phyloP scores from a whole-genome alignment of 257 asterid genomes.

The Galeopsis tetrahit region DNA sequence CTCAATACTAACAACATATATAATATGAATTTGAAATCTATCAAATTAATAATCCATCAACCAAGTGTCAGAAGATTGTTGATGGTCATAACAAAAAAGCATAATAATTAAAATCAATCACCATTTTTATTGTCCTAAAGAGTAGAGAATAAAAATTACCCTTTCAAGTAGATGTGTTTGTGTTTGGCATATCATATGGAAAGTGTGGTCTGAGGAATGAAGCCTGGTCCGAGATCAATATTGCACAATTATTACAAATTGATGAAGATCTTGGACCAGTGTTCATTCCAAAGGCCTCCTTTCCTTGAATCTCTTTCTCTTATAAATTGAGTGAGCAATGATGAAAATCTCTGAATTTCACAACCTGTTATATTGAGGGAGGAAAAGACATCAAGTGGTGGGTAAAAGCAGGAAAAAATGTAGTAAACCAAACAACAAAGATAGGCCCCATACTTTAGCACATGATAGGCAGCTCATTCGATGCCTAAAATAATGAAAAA shows the following conservation, averaged over 20 bases:
- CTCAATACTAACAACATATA: neutral
- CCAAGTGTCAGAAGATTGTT: neutral
- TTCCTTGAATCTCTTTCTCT: constrained; percentile 26
- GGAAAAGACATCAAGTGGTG: constrained; percentile 38
- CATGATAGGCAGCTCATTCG: constrained; percentile 66
- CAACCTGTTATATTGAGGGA: constrained; percentile 28
- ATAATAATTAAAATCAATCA: too few relatives aligned
- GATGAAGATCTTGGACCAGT: constrained; percentile 46
- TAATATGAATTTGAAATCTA: neutral
- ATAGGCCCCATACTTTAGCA: constrained; percentile 43
- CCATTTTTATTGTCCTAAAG: too few relatives aligned
- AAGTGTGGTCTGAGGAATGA: constrained; percentile 68
- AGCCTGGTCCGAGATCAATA: constrained; percentile 89
- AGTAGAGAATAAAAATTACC: neutral
- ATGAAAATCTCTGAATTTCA: constrained; percentile 43
- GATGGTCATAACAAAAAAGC: neutral
- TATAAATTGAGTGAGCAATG: constrained; percentile 50
- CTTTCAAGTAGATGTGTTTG: too few relatives aligned
- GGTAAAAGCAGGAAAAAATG: constrained; percentile 1
- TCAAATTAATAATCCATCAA: neutral
- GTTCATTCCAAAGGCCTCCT: constrained; percentile 71
- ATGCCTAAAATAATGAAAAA: constrained; percentile 39
- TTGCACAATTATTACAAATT: neutral
- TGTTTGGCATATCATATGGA: constrained; percentile 19
- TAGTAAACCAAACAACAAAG: neutral